Conservation (phyloP, 2,329 filamentous ascomycete species). For the Claviceps arundinis region DNA sequence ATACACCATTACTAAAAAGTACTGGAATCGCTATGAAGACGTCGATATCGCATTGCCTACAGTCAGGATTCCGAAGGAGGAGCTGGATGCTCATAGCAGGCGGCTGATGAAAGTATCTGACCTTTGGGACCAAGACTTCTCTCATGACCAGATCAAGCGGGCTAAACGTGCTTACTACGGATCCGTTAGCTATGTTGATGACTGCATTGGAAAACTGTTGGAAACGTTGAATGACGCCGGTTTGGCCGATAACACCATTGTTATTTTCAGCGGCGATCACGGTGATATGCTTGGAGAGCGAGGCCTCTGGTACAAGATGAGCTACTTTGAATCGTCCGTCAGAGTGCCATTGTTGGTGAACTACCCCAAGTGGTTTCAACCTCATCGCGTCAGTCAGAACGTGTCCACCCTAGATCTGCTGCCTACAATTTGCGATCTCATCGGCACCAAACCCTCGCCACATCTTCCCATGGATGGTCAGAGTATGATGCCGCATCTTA, state of each 20-base stretch:
- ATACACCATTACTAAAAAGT: constrained; percentile 86
- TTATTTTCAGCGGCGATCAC: constrained; percentile 88
- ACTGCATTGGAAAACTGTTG: constrained; percentile 76
- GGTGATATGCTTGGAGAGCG: constrained; percentile 94
- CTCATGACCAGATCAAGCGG: constrained; percentile 71
- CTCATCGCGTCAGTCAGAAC: constrained; percentile 66
- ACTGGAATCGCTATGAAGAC: constrained; percentile 83
- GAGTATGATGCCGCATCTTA: constrained; percentile 67
- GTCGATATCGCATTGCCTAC: constrained; percentile 78
- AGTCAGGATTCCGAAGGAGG: constrained; percentile 62
- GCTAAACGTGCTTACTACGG: constrained; percentile 86
- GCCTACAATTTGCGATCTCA: constrained; percentile 75
- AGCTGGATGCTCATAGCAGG: constrained; percentile 78
- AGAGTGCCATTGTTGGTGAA: constrained; percentile 80
- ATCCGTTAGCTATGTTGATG: constrained; percentile 85
- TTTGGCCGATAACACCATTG: constrained; percentile 72
- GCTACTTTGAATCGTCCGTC: constrained; percentile 83
- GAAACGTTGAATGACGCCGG: constrained; percentile 65
- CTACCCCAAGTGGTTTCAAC: constrained; percentile 60
- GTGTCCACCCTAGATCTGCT: constrained; percentile 86
- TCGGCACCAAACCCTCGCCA: constrained; percentile 54
- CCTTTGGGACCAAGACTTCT: constrained; percentile 71
- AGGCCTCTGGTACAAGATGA: constrained; percentile 95
- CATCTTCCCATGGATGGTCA: constrained; percentile 75
- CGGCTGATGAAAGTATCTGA: constrained; percentile 78